Percentiles rank a stretch among this genome's conserved stretches.
phyloP scores from a whole-genome alignment of 2,329 filamentous ascomycete species.

The Elsinoe perseae region DNA sequence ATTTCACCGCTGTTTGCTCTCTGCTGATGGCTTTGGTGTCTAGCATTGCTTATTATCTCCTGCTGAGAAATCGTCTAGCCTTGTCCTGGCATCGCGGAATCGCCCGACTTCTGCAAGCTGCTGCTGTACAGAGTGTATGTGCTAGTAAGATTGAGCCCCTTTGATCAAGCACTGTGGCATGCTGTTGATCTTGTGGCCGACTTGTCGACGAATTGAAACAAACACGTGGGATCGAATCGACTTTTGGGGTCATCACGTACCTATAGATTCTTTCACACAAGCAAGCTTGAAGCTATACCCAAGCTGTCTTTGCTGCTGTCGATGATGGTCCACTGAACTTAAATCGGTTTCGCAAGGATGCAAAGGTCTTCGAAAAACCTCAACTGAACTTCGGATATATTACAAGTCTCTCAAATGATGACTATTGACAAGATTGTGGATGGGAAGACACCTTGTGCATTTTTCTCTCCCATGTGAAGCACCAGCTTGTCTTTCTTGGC shows the following conservation, averaged over 20 bases:
- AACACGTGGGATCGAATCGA: neutral
- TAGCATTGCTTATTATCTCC: neutral
- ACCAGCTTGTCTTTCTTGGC: slow-evolving; percentile 12
- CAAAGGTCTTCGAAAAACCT: neutral
- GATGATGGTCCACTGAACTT: neutral
- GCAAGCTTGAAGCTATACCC: slow-evolving; percentile 5
- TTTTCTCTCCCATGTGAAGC: neutral
- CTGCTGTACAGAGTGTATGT: neutral
- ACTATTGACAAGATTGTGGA: neutral
- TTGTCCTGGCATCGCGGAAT: slow-evolving; percentile 5
- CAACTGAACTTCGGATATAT: neutral
- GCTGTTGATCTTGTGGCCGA: neutral
- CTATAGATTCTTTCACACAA: neutral
- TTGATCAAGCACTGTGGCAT: neutral
- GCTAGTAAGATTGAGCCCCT: neutral
- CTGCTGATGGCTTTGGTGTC: neutral
- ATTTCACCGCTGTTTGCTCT: slow-evolving; percentile 10
- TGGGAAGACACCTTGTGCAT: neutral
- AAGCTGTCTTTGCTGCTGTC: neutral
- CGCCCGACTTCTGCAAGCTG: slow-evolving; percentile 3
- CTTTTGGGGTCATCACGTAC: neutral
- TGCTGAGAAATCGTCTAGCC: slow-evolving; percentile 2
- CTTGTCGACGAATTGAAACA: neutral
- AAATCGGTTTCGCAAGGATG: neutral
- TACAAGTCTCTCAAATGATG: neutral